Conservation (phyloP, 805 yeast genomes). For the Saturnispora gosingensis region DNA sequence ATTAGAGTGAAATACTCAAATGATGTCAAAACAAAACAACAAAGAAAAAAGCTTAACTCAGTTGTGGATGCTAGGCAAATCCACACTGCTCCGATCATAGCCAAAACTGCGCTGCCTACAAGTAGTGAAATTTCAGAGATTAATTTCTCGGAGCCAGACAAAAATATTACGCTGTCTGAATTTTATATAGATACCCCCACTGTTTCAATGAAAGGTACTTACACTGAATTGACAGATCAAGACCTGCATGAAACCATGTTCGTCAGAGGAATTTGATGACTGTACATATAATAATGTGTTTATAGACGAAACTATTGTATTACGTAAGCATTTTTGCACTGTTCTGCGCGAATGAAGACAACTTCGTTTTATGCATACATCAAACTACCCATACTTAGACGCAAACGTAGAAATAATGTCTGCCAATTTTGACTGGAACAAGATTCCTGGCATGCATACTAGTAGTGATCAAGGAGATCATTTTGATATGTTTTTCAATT, state of each 20-base stretch:
- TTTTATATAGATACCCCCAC: not conserved
- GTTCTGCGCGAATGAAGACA: not conserved
- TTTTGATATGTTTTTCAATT: not conserved
- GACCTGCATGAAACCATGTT: not conserved
- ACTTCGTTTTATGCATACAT: not conserved
- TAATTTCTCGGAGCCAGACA: constrained; percentile 1
- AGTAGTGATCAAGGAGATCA: not conserved
- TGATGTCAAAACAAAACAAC: not conserved
- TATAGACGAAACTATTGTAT: not conserved
- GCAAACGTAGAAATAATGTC: constrained; percentile 7
- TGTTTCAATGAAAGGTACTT: not conserved
- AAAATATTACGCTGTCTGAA: not conserved
- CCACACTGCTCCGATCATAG: not conserved
- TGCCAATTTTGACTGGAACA: constrained; percentile 17
- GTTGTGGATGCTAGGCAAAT: not conserved
- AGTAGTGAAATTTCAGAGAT: not conserved
- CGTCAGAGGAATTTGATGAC: not conserved
- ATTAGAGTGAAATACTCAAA: constrained; percentile 3
- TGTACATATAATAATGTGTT: not conserved
- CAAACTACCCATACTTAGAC: not conserved
- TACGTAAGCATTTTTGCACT: not conserved
- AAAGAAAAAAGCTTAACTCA: not conserved
- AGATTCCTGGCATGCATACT: constrained; percentile 16
- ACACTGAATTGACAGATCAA: not conserved
- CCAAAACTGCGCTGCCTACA: not conserved